phyloP scores from a whole-genome alignment of 75 land plant genomes.

The Pinus taeda region DNA sequence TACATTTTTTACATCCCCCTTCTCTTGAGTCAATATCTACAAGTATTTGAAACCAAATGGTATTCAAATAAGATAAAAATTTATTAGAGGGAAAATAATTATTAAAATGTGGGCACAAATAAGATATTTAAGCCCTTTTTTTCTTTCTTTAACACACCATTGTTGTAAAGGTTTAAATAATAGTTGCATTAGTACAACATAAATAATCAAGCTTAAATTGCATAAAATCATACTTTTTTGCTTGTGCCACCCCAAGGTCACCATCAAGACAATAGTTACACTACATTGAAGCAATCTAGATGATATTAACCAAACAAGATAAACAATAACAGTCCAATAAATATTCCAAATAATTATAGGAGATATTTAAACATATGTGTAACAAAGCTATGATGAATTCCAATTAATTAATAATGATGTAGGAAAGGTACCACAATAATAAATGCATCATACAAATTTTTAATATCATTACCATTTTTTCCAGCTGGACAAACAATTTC shows the following conservation, averaged over 20 bases:
- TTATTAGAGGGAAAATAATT: not conserved
- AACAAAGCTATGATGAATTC: not conserved
- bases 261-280: no score
- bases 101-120: no score
- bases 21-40: slow-evolving; percentile 12
- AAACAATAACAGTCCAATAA: not conserved
- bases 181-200: not conserved
- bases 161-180: not conserved
- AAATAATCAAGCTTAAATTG: not conserved
- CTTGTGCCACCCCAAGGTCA: not conserved
- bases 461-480: slow-evolving; percentile 41
- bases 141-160: not conserved
- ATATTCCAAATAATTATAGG: not conserved
- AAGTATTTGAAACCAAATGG: not conserved
- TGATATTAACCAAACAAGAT: not conserved
- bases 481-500: slow-evolving; percentile 73
- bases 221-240: not conserved
- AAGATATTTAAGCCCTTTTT: no score
- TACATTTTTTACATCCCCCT: slow-evolving; percentile 31
- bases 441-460: not conserved
- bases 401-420: not conserved
- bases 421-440: not conserved
- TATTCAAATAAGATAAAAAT: not conserved
- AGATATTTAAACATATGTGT: slow-evolving; percentile 10
- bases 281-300: no score